A percentile compares a stretch with the other conserved stretches of the same genome.
Conservation (phyloP, 2,329 filamentous ascomycete genomes). For the Hymenotorrendiella dingleyae region DNA sequence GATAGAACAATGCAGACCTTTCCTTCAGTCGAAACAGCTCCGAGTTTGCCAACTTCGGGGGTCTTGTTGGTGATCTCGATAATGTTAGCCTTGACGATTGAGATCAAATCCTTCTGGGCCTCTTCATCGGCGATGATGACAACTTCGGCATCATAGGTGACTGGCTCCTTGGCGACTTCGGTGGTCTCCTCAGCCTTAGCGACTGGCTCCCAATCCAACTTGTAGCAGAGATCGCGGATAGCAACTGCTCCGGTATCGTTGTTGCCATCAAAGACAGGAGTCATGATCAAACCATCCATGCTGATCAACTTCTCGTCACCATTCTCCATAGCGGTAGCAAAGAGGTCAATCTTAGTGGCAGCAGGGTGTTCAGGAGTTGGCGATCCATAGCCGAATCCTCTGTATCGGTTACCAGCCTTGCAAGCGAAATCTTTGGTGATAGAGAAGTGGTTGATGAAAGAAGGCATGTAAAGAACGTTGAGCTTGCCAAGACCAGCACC, state of each 20-base stretch:
- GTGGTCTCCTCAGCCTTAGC: background rate
- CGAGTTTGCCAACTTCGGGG: slow-evolving; percentile 30
- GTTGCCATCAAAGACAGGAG: slow-evolving; percentile 36
- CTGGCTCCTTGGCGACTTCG: background rate
- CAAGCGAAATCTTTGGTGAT: slow-evolving; percentile 31
- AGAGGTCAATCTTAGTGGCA: slow-evolving; percentile 34
- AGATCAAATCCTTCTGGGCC: slow-evolving; percentile 30
- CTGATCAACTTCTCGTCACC: slow-evolving; percentile 32
- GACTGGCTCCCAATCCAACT: slow-evolving; percentile 40
- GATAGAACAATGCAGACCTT: slow-evolving; percentile 41
- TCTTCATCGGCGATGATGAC: slow-evolving; percentile 36
- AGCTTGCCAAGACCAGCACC: slow-evolving; percentile 30
- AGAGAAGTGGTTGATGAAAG: slow-evolving; percentile 35
- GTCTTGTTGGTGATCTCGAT: slow-evolving; percentile 31
- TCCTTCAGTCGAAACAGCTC: slow-evolving; percentile 25
- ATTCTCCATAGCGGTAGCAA: slow-evolving; percentile 29
- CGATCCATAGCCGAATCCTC: slow-evolving; percentile 33
- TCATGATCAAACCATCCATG: slow-evolving; percentile 34
- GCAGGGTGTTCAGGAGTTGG: slow-evolving; percentile 28
- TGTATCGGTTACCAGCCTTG: slow-evolving; percentile 30
- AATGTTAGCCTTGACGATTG: slow-evolving; percentile 32
- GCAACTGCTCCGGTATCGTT: slow-evolving; percentile 20
- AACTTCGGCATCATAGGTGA: slow-evolving; percentile 23
- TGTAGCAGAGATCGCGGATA: slow-evolving; percentile 40
- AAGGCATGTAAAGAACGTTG: slow-evolving; percentile 38